A percentile compares a stretch with the other conserved stretches of the same genome.
These are phyloP conservation scores for Coffea humblotiana DNA, from an alignment of 305 asterid species.

Conservation along the genomic window DNA sequence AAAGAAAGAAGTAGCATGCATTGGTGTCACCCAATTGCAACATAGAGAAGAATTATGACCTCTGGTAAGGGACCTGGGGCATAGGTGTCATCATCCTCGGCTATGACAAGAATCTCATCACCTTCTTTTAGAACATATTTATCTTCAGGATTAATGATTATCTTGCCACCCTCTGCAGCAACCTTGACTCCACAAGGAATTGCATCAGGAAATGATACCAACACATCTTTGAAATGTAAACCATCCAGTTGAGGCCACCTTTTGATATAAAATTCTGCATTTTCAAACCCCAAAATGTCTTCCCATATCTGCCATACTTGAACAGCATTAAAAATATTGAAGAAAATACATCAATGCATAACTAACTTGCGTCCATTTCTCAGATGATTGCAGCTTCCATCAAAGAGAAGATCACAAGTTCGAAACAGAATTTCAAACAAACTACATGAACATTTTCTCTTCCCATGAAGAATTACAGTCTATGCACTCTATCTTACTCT, in stretches of 20 bases:
- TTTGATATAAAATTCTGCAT: conserved; percentile 93
- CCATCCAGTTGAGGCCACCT: conserved; percentile 93
- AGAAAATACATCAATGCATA: conserved; percentile 13
- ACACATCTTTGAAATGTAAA: conserved; percentile 66
- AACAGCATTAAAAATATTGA: conserved; percentile 9
- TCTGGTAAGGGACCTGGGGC: conserved; percentile 85
- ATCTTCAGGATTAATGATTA: conserved; percentile 87
- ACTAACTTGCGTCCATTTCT: not conserved
- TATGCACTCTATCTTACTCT: not conserved
- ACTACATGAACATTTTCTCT: not conserved
- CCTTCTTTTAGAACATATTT: conserved; percentile 78
- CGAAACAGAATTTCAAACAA: conserved; percentile 1
- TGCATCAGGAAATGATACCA: conserved; percentile 87
- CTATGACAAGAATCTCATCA: conserved; percentile 94
- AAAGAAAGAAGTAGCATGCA: not conserved
- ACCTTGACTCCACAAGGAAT: conserved; percentile 95
- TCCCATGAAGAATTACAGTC: not conserved
- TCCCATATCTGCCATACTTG: conserved; percentile 86
- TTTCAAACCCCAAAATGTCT: conserved; percentile 96
- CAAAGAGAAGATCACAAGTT: conserved; percentile 14
- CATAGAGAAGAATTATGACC: conserved; percentile 46
- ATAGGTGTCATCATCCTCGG: conserved; percentile 99
- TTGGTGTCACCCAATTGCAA: conserved; percentile 15
- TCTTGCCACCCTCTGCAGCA: conserved; percentile 80
- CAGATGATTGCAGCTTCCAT: conserved; percentile 4